Conservation (phyloP, 2,329 filamentous ascomycete genomes). For the Trichoderma lentiforme region DNA sequence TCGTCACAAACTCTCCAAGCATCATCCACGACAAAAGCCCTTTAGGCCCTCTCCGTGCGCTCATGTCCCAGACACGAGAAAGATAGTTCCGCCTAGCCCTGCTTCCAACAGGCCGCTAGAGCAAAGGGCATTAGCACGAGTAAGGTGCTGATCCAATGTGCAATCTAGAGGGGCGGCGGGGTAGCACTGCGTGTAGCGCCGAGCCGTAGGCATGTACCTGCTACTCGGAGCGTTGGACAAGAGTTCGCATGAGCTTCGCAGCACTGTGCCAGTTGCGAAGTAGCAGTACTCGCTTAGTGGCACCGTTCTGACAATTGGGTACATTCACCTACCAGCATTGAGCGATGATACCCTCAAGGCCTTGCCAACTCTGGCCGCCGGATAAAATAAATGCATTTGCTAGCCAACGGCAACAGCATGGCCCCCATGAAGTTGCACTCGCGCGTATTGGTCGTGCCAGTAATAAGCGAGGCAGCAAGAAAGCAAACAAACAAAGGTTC, state of each 20-base stretch:
- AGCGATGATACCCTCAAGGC: constrained; percentile 8
- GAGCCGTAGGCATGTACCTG: constrained; percentile 7
- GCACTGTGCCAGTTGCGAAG: neutral
- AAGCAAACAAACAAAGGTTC: neutral
- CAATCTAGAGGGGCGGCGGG: constrained; percentile 18
- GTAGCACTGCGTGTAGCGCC: constrained; percentile 13
- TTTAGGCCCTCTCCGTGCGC: neutral
- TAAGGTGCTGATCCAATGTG: constrained; percentile 16
- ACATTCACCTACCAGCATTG: neutral
- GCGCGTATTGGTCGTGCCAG: neutral
- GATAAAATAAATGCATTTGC: neutral
- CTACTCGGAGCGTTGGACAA: neutral
- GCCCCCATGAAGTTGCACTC: constrained; percentile 8
- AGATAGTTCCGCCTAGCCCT: constrained; percentile 10
- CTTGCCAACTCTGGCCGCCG: constrained; percentile 5
- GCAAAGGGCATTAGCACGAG: constrained; percentile 5
- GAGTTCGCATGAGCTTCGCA: neutral
- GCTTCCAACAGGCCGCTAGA: constrained; percentile 6
- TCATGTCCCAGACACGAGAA: constrained; percentile 10
- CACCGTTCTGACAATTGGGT: neutral
- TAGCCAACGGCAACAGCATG: neutral
- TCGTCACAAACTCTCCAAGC: neutral
- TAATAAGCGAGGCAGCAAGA: constrained; percentile 3
- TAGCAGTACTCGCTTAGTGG: neutral
- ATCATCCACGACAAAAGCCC: neutral